These are phyloP conservation scores for Miscanthus sacchariflorus DNA, from an alignment of 202 grass and related monocot genomes.

Conservation along the genomic window DNA sequence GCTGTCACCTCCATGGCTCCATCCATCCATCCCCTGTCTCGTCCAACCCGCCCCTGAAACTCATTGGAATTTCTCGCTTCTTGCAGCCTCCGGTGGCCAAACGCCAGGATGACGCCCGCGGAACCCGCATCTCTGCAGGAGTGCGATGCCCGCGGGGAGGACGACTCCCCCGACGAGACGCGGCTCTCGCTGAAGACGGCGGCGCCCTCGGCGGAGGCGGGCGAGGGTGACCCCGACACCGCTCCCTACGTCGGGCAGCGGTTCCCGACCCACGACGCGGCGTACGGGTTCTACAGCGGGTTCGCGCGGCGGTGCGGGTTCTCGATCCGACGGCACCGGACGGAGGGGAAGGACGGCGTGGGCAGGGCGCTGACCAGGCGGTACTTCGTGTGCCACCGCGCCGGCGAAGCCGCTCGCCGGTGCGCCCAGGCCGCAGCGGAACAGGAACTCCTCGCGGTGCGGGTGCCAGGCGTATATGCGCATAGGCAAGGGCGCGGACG, in stretches of 20 bases:
- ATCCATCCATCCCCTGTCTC: no score
- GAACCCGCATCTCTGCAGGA: constrained; percentile 52
- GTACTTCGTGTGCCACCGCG: constrained; percentile 90
- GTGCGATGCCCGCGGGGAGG: constrained; percentile 35
- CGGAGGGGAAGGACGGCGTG: constrained; percentile 76
- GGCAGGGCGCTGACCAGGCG: constrained; percentile 69
- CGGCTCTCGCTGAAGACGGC: constrained; percentile 47
- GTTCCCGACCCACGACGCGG: constrained; percentile 73
- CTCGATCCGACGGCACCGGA: constrained; percentile 86
- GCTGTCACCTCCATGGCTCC: no score
- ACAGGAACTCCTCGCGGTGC: constrained; percentile 71
- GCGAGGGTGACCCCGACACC: constrained; percentile 5
- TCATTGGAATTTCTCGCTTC: background rate
- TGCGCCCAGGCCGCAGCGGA: constrained; percentile 59
- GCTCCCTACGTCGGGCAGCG: constrained; percentile 68
- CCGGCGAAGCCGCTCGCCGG: constrained; percentile 62
- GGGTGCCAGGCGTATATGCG: constrained; percentile 80
- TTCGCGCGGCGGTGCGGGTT: constrained; percentile 75
- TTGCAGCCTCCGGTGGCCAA: background rate
- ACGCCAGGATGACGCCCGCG: constrained; percentile 47
- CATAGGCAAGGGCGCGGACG: constrained; percentile 52
- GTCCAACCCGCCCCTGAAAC: background rate
- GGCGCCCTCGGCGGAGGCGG: background rate
- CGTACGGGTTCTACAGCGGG: constrained; percentile 70
- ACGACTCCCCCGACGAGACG: constrained; percentile 43